phyloP scores from a whole-genome alignment of 2,329 filamentous ascomycete genomes.

The Colletotrichum higginsianum region DNA sequence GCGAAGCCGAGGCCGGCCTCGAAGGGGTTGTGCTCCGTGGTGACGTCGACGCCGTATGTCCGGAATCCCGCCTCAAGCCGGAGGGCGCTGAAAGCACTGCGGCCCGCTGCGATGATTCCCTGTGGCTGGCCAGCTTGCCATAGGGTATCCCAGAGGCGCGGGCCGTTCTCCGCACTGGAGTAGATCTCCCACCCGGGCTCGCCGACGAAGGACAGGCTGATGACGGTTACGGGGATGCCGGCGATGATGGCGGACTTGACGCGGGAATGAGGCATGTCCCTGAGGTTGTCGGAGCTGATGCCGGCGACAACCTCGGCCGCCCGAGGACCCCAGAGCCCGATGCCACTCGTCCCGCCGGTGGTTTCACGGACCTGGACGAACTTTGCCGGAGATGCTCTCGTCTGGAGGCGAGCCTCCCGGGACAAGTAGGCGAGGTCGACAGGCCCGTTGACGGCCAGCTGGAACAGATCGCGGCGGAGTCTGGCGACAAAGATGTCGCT shows the following conservation, averaged over 20 bases:
- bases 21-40: constrained; percentile 72
- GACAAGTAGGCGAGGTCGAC: constrained; percentile 68
- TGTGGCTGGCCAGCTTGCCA: constrained; percentile 68
- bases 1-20: constrained; percentile 70
- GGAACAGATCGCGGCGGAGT: constrained; percentile 64
- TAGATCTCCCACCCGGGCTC: constrained; percentile 76
- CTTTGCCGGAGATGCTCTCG: constrained; percentile 54
- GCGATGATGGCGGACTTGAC: constrained; percentile 64
- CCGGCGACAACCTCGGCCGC: constrained; percentile 65
- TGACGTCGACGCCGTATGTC: constrained; percentile 71
- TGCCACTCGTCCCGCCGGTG: constrained; percentile 71
- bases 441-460: constrained; percentile 70
- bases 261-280: constrained; percentile 64
- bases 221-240: constrained; percentile 69
- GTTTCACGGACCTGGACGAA: constrained; percentile 70
- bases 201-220: constrained; percentile 73
- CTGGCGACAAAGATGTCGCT: constrained; percentile 72
- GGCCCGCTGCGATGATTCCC: constrained; percentile 71
- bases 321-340: constrained; percentile 75
- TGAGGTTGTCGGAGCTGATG: constrained; percentile 62
- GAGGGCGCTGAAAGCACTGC: constrained; percentile 70
- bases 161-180: constrained; percentile 71
- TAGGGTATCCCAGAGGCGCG: constrained; percentile 71
- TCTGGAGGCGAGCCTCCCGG: constrained; percentile 66
- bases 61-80: constrained; percentile 73